Base-by-base conservation (phyloP, 371 early-diverging fungal genomes). In the Mortierella sp. region DNA sequence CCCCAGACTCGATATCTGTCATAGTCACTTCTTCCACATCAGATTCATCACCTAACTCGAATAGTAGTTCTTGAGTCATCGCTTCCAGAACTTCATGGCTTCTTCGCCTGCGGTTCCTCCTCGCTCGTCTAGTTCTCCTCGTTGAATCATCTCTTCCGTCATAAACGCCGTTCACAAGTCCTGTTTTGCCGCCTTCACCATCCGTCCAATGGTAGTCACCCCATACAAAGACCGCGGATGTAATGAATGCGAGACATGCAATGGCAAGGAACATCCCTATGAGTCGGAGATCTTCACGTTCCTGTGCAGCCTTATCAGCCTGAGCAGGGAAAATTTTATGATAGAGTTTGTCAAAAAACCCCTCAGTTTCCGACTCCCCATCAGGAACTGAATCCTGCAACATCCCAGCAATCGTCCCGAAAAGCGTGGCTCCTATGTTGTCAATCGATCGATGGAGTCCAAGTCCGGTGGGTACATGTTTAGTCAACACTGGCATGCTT, bases 391-490 rank as follows among this genome's bases (percentile, higher is more conserved):
- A 60, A 53, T 84, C 84, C 40, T 82, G 73, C 45, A 84, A 42
- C 72, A 84, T 70, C 6, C 84, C 84, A 0, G 83, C 53, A 26
- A 84, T 34, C 3, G 84, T 84, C 15, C 83, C 83, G 34, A 78
- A 53, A 13, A 84, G 64, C 0, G 84, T 84, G 0, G 83, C 84
- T 23, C 84, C 84, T 60, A 84, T 82, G 57, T 75, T 84, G 37
- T 84, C 84, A 15, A 84, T 76, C 8, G 81, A 80, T 34, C 73
- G 69, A 42, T 79, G 70, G 7, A 84, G 67, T 23, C 84, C 84
- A 6, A 84, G 70, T 2, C 84, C 84, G 15, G 84, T 84, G 0
- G 84, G 83, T 13, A 84, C 83, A 64, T 84, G 79, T 15, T 75
- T 75, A 3, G 84, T 84, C 22, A 84, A 43, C 7, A 84, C 42